Conservation (phyloP, 306 rosid genomes). For the Gynostemma pentaphyllum region DNA sequence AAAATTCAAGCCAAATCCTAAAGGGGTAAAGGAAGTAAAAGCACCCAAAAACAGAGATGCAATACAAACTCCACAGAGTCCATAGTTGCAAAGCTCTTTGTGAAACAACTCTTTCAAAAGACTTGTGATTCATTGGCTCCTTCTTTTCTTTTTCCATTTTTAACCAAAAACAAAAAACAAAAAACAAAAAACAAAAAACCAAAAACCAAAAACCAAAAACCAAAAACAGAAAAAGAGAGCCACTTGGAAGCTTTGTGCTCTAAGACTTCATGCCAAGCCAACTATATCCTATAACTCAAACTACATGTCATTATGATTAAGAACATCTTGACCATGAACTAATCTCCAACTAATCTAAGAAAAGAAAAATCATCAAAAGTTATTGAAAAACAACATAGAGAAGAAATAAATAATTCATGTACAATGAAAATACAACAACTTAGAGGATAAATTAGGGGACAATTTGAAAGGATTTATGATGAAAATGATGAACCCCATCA, state of each 20-base stretch:
- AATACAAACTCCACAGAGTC: conserved; percentile 71
- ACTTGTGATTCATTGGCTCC: conserved; percentile 48
- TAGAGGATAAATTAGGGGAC: not conserved
- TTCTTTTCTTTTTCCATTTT: conserved; percentile 23
- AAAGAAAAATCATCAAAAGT: not conserved
- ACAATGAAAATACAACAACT: no score
- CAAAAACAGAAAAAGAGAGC: no score
- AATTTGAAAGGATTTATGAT: not conserved
- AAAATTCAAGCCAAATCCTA: conserved; percentile 39
- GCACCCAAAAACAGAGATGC: conserved; percentile 55
- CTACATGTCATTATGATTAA: conserved; percentile 18
- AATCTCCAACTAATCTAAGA: conserved; percentile 20
- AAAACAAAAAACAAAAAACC: not conserved
- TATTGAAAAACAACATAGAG: conserved; percentile 18
- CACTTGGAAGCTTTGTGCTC: conserved; percentile 1
- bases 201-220: no score
- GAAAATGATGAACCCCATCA: not conserved
- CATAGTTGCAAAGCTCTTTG: conserved; percentile 81
- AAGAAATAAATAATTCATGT: no score
- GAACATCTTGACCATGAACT: conserved; percentile 13
- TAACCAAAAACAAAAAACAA: not conserved
- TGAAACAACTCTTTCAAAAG: conserved; percentile 66
- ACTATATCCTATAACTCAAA: conserved; percentile 24
- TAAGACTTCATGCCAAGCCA: conserved; percentile 12
- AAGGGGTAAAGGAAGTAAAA: no score